These are phyloP conservation scores for Amborella trichopoda DNA, from an alignment of 164 flowering plant species.

Conservation along the genomic window DNA sequence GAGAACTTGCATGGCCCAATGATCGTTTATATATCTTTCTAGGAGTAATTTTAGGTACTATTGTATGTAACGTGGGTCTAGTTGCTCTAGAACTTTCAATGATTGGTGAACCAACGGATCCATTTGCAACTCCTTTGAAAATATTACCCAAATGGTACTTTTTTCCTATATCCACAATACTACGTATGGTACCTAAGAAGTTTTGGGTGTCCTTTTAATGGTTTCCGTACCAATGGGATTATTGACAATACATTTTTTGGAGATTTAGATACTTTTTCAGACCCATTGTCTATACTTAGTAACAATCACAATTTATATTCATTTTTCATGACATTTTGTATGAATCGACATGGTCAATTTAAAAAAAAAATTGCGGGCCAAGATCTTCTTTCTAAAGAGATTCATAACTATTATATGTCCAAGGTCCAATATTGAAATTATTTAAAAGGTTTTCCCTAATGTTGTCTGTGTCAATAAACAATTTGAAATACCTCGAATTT, in stretches of 20 bases:
- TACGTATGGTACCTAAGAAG: background rate
- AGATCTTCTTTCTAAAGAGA: too few relatives aligned
- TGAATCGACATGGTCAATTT: too few relatives aligned
- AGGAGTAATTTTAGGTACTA: background rate
- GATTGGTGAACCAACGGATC: background rate
- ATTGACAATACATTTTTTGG: background rate
- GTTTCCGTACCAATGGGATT: background rate
- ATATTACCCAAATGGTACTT: constrained; percentile 1
- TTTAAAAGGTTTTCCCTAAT: too few relatives aligned
- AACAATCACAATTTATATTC: too few relatives aligned
- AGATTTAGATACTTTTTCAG: too few relatives aligned
- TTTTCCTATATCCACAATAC: background rate
- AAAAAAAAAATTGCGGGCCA: too few relatives aligned
- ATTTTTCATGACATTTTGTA: too few relatives aligned
- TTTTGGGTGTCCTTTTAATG: background rate
- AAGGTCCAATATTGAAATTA: too few relatives aligned
- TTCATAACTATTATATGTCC: too few relatives aligned
- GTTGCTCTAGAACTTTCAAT: background rate
- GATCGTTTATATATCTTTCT: background rate
- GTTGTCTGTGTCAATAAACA: too few relatives aligned
- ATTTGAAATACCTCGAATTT: too few relatives aligned
- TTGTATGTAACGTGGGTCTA: background rate
- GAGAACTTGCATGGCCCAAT: background rate
- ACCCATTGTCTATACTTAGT: too few relatives aligned
- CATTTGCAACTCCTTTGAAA: background rate